These are phyloP conservation scores for Oxalis stricta DNA, from an alignment of 441 rosid species.

Conservation along the genomic window DNA sequence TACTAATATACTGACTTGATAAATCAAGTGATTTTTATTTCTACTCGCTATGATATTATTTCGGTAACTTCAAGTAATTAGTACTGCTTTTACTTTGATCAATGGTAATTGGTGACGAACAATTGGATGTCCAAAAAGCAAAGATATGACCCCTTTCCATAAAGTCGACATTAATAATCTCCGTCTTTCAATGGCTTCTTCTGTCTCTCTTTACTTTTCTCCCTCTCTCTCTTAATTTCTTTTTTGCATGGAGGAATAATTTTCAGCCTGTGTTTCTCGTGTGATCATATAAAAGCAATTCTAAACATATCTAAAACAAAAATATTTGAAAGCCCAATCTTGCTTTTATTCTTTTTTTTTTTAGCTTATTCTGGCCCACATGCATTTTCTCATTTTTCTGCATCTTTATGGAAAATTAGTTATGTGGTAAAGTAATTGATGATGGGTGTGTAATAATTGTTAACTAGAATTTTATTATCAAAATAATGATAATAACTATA, in stretches of 20 bases:
- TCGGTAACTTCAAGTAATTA: background rate
- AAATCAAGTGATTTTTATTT: too few species aligned
- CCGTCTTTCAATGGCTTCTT: too few species aligned
- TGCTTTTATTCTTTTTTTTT: background rate
- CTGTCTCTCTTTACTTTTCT: background rate
- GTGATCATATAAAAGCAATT: background rate
- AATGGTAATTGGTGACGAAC: background rate
- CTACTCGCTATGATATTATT: too few species aligned
- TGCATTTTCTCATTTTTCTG: too few species aligned
- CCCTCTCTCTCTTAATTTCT: background rate
- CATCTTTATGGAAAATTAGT: too few species aligned
- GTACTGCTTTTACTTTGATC: conserved; percentile 7
- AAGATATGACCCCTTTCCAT: background rate
- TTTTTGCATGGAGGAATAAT: conserved; percentile 15
- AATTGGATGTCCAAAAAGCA: background rate
- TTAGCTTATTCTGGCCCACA: conserved; percentile 1
- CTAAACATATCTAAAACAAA: background rate
- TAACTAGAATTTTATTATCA: too few species aligned
- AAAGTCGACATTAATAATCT: background rate
- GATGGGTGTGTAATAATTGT: too few species aligned
- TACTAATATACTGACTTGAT: too few species aligned
- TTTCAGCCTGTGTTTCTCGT: conserved; percentile 10
- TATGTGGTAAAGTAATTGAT: too few species aligned
- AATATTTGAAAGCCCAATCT: background rate
- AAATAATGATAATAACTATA: too few species aligned